Conservation (phyloP, 2,329 filamentous ascomycete species). For the Fusarium papillatum region DNA sequence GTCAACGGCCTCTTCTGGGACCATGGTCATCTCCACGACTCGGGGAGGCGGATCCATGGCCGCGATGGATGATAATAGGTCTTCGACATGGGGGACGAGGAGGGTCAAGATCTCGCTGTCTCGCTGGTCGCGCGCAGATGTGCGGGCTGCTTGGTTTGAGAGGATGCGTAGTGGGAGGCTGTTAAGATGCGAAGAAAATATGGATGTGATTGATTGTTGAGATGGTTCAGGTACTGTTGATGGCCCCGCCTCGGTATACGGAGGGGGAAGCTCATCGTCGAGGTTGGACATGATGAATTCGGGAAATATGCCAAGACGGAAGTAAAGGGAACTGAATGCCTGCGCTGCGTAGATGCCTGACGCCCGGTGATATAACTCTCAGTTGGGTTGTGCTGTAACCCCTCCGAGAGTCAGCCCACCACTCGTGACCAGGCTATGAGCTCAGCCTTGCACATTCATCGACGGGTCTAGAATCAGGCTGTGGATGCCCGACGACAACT, state of each 20-base stretch:
- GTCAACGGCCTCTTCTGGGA: constrained; percentile 58
- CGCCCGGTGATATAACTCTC: constrained; percentile 9
- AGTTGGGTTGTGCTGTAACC: not conserved
- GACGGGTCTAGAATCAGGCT: not conserved
- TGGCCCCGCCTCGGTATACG: constrained; percentile 37
- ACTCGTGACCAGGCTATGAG: not conserved
- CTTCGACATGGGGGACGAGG: constrained; percentile 56
- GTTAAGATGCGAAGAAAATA: constrained; percentile 52
- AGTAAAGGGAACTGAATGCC: not conserved
- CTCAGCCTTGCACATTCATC: constrained; percentile 28
- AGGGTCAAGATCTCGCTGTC: constrained; percentile 56
- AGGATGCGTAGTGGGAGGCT: constrained; percentile 54
- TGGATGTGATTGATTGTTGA: constrained; percentile 36
- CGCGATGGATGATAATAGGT: constrained; percentile 56
- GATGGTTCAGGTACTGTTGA: constrained; percentile 6
- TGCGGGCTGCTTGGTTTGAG: constrained; percentile 48
- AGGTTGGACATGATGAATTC: constrained; percentile 33
- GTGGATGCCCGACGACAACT: constrained; percentile 3
- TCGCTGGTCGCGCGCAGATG: constrained; percentile 49
- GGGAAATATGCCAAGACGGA: constrained; percentile 7
- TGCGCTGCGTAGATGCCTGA: constrained; percentile 8
- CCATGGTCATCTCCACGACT: constrained; percentile 58
- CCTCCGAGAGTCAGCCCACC: constrained; percentile 21
- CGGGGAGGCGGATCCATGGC: constrained; percentile 47
- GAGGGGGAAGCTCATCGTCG: constrained; percentile 40